phyloP scores from a whole-genome alignment of 768 basidiomycete genomes.

The Lyophyllum shimeji region DNA sequence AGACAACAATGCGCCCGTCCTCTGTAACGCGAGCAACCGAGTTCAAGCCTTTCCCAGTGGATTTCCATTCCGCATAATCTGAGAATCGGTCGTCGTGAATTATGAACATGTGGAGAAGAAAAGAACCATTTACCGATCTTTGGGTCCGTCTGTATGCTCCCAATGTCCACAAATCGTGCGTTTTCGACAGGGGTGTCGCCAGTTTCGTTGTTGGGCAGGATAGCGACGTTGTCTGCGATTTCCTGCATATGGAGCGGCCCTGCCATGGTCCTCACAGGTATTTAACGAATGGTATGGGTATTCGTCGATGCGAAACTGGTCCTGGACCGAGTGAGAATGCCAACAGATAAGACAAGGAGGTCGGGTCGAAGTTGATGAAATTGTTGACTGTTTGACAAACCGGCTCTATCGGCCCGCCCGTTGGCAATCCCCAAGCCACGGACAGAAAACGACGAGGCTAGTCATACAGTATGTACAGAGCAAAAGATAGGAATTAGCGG shows the following conservation, averaged over 20 bases:
- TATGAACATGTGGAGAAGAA: background rate
- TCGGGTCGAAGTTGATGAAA: too few species aligned
- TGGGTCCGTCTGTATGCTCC: constrained; percentile 17
- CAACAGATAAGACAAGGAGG: background rate
- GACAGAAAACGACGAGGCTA: too few species aligned
- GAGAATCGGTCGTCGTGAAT: background rate
- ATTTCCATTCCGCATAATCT: constrained; percentile 40
- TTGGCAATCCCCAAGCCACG: too few species aligned
- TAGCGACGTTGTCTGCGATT: constrained; percentile 5
- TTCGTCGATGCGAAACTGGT: background rate
- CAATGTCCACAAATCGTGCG: constrained; percentile 8
- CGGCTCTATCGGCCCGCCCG: too few species aligned
- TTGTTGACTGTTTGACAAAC: too few species aligned
- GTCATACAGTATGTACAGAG: too few species aligned
- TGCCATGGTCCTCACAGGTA: background rate
- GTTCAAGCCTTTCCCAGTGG: constrained; percentile 39
- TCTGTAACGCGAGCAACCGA: constrained; percentile 39
- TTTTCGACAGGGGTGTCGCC: constrained; percentile 2
- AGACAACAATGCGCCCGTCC: constrained; percentile 49
- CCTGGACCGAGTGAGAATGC: too few species aligned
- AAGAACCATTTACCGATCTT: constrained; percentile 13
- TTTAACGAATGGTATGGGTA: background rate
- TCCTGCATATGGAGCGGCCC: constrained; percentile 14
- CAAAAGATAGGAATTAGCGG: too few species aligned
- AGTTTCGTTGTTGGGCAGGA: constrained; percentile 5